Conservation (phyloP, 768 basidiomycete species). For the Lactifluus volemus region DNA sequence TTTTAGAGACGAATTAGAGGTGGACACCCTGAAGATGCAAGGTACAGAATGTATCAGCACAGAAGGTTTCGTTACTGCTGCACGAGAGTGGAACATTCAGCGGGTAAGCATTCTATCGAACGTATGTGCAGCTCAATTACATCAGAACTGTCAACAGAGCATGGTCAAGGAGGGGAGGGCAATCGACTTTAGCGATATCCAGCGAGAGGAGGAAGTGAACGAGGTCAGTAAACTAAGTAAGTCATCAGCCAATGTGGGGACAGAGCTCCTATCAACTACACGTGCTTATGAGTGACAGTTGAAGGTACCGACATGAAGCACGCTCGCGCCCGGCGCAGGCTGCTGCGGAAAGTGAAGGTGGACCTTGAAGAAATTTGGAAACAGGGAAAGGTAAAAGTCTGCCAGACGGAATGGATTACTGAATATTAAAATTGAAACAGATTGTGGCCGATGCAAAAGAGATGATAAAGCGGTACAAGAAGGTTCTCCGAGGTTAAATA, state of each 20-base stretch:
- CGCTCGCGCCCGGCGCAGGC: conserved; percentile 1
- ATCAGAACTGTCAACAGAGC: background rate
- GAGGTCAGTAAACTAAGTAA: conserved; percentile 13
- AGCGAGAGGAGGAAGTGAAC: conserved; percentile 8
- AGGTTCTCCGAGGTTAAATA: background rate
- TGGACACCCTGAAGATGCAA: background rate
- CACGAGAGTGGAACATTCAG: conserved; percentile 5
- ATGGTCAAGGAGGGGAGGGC: conserved; percentile 4
- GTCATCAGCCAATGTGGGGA: background rate
- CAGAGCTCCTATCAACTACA: background rate
- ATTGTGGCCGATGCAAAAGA: conserved; percentile 5
- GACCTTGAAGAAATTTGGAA: conserved; percentile 1
- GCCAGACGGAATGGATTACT: no score
- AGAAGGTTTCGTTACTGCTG: background rate
- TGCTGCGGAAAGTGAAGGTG: conserved; percentile 11
- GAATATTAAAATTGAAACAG: background rate
- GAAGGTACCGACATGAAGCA: background rate
- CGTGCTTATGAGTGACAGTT: conserved; percentile 1
- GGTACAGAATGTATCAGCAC: background rate
- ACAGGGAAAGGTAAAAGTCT: conserved; percentile 11
- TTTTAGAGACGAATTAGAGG: conserved; percentile 7
- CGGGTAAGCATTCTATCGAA: conserved; percentile 1
- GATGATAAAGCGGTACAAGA: conserved; percentile 11
- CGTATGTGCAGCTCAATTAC: background rate
- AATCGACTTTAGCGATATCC: conserved; percentile 2